phyloP scores from a whole-genome alignment of 2,329 filamentous ascomycete genomes.

The Fusarium dimerum region DNA sequence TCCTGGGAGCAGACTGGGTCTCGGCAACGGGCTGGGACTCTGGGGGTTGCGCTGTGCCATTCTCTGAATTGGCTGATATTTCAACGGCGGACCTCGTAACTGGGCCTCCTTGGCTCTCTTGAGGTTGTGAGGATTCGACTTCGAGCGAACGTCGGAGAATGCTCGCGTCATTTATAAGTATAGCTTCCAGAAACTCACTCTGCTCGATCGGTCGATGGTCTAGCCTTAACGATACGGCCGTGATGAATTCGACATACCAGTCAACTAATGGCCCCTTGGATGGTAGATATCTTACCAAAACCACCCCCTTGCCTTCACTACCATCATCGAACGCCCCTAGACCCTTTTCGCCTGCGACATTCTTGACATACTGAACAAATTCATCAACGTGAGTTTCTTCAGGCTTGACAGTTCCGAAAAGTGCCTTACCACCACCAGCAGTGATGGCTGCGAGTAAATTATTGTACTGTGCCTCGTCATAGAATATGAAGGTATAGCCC shows the following conservation, averaged over 20 bases:
- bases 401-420: conserved; percentile 63
- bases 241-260: conserved; percentile 73
- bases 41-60: conserved; percentile 7
- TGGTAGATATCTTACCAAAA: conserved; percentile 73
- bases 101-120: conserved; percentile 11
- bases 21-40: conserved; percentile 20
- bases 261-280: conserved; percentile 53
- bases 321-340: conserved; percentile 64
- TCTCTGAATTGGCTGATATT: conserved; percentile 5
- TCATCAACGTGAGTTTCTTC: conserved; percentile 70
- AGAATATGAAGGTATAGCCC: conserved; percentile 87
- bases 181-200: conserved; percentile 88
- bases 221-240: conserved; percentile 67
- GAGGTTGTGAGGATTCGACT: conserved; percentile 36
- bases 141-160: conserved; percentile 70
- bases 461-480: conserved; percentile 73
- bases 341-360: conserved; percentile 72
- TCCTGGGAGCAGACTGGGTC: conserved; percentile 24
- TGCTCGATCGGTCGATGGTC: conserved; percentile 85
- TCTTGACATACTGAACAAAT: conserved; percentile 75
- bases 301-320: conserved; percentile 68
- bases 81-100: conserved; percentile 5
- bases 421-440: conserved; percentile 79
- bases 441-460: conserved; percentile 74
- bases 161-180: conserved; percentile 76